These are phyloP conservation scores for Chrysophaeum taylorii DNA, from an alignment of 352 stramenopile species.

Conservation along the genomic window DNA sequence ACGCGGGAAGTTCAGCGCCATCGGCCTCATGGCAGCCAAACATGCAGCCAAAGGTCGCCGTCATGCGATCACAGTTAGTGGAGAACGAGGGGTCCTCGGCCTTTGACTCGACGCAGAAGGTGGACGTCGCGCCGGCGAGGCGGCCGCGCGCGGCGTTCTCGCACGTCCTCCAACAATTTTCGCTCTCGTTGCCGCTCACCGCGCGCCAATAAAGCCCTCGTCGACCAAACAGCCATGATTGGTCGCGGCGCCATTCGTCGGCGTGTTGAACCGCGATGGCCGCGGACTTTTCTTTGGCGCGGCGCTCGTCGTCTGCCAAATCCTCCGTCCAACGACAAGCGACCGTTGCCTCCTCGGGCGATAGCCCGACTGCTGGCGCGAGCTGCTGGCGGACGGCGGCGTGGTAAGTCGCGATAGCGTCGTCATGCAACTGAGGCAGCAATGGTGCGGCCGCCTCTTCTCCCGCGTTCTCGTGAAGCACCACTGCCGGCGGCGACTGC, in stretches of 20 bases:
- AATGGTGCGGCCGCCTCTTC: background rate
- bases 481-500: background rate
- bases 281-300: too few relatives aligned
- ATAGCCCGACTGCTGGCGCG: background rate
- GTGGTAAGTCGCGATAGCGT: background rate
- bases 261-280: too few relatives aligned
- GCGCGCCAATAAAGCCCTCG: background rate
- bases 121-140: background rate
- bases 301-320: too few relatives aligned
- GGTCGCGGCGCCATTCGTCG: too few relatives aligned
- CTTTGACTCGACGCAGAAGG: too few relatives aligned
- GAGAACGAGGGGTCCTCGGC: too few relatives aligned
- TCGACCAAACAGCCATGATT: too few relatives aligned
- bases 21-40: background rate
- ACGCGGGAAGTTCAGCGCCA: background rate
- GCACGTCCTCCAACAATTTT: background rate
- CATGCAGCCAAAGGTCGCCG: background rate
- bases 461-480: background rate
- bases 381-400: background rate
- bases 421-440: background rate
- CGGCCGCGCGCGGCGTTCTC: too few relatives aligned
- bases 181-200: background rate
- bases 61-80: background rate
- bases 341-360: background rate
- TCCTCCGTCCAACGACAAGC: too few relatives aligned